Percentiles rank a stretch among this genome's conserved stretches.
Evolutionary conservation across 805 yeast species (phyloP).

Genomic region (Cyberlindnera subsufficiens): DNA sequence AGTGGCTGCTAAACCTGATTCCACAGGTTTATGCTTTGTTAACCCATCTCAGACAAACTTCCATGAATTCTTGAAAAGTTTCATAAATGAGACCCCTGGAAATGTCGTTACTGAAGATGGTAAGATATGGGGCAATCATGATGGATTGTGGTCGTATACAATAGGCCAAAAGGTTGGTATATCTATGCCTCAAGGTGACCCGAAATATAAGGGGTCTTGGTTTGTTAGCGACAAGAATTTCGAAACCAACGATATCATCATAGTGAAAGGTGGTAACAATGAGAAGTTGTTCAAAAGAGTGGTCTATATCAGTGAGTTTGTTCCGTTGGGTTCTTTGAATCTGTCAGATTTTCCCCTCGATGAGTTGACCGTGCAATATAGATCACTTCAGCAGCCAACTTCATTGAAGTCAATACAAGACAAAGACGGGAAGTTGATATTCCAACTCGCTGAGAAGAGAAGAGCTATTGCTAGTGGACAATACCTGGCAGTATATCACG

Average conservation of each 20-base stretch:
- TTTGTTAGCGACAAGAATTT: conserved; percentile 68
- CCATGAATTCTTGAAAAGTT: conserved; percentile 68
- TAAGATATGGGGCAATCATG: conserved; percentile 69
- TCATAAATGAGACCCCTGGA: conserved; percentile 69
- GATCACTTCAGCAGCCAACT: conserved; percentile 67
- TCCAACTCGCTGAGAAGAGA: conserved; percentile 39
- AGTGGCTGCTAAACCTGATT: conserved; percentile 80
- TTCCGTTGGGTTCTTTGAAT: conserved; percentile 14
- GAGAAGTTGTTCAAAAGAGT: conserved; percentile 43
- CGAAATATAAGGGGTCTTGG: conserved; percentile 75
- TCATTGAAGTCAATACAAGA: conserved; percentile 25
- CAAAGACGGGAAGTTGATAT: conserved; percentile 16
- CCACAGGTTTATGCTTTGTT: conserved; percentile 94
- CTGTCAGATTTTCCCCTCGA: conserved; percentile 7
- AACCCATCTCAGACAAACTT: conserved; percentile 59
- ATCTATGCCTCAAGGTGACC: conserved; percentile 87
- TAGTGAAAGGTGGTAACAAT: conserved; percentile 66
- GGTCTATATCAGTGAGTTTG: conserved; percentile 35
- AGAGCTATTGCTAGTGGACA: conserved; percentile 92
- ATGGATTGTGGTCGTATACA: conserved; percentile 93
- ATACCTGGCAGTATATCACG: conserved; percentile 65
- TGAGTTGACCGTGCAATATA: conserved; percentile 49
- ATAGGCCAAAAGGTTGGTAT: conserved; percentile 82
- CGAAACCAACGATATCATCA: conserved; percentile 65
- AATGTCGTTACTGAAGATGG: conserved; percentile 75